Conservation (phyloP, 306 rosid genomes). For the Casuarina equisetifolia region DNA sequence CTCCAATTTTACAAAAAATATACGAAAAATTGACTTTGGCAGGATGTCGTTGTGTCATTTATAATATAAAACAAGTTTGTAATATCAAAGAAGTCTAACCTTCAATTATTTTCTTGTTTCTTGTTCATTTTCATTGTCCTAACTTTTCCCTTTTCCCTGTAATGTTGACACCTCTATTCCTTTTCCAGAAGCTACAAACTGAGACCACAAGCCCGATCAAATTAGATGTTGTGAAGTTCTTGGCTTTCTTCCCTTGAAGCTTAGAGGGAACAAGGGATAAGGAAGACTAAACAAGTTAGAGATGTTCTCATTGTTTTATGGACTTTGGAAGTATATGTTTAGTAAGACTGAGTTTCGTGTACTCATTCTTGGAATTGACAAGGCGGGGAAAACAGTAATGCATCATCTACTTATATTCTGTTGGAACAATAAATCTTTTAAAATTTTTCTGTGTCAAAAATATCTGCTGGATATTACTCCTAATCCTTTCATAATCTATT, state of each 20-base stretch:
- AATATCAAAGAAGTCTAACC: not conserved
- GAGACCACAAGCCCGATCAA: conserved; percentile 21
- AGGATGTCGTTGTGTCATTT: not conserved
- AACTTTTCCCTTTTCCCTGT: not conserved
- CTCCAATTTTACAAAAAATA: not conserved
- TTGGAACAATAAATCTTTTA: not conserved
- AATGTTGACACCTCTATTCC: conserved; percentile 18
- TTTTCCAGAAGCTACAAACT: conserved; percentile 31
- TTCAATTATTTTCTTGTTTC: not conserved
- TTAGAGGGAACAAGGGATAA: conserved; percentile 25
- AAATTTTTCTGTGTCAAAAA: not conserved
- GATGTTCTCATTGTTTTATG: conserved; percentile 94
- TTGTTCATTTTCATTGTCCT: not conserved
- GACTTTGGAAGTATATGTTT: conserved; percentile 88
- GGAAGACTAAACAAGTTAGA: conserved; percentile 33
- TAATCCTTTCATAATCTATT: conserved; percentile 13
- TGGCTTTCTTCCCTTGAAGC: conserved; percentile 41
- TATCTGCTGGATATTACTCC: not conserved
- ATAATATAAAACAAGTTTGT: not conserved
- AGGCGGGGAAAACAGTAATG: conserved; percentile 96
- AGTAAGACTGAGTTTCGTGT: conserved; percentile 95
- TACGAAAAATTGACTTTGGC: not conserved
- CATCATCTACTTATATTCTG: conserved; percentile 25
- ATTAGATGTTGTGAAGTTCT: conserved; percentile 37
- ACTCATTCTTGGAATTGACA: conserved; percentile 95